Percentiles rank a stretch among this genome's conserved stretches.
Evolutionary conservation across 2,329 filamentous ascomycete genomes (phyloP).

Genomic region (Cladophialophora carrionii): DNA sequence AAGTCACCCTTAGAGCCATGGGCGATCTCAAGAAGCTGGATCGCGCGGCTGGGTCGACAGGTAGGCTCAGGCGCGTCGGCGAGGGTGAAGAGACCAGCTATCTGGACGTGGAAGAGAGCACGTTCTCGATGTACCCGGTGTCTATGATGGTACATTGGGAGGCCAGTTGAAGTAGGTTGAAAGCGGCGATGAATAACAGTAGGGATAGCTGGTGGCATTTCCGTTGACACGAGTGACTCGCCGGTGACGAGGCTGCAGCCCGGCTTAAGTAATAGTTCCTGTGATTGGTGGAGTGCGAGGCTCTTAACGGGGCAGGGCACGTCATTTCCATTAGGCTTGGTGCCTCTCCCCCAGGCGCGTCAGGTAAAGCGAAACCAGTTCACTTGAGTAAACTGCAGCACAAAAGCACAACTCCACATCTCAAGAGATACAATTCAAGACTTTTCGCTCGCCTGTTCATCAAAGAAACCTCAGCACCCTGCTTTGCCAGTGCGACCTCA

Average conservation of each 20-base stretch:
- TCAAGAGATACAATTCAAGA: constrained; percentile 13
- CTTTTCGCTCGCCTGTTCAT: constrained; percentile 11
- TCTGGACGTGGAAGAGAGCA: constrained; percentile 39
- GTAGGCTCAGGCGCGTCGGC: constrained; percentile 45
- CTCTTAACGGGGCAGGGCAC: constrained; percentile 14
- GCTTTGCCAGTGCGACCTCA: neutral
- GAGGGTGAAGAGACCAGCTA: constrained; percentile 39
- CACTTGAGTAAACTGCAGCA: constrained; percentile 12
- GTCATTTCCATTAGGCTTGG: constrained; percentile 15
- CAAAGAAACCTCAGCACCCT: constrained; percentile 1
- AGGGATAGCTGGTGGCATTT: neutral
- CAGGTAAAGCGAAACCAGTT: constrained; percentile 8
- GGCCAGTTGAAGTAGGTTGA: constrained; percentile 24
- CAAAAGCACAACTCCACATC: constrained; percentile 17
- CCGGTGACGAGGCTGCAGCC: neutral
- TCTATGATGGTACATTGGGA: constrained; percentile 53
- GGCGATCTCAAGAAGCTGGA: constrained; percentile 46
- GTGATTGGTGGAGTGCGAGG: constrained; percentile 11
- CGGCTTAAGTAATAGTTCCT: neutral
- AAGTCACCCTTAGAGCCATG: constrained; percentile 62
- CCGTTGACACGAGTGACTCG: neutral
- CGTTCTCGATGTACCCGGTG: constrained; percentile 46
- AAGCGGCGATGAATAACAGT: neutral
- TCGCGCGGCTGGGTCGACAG: constrained; percentile 46
- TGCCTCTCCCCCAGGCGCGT: constrained; percentile 10